Percentiles rank a stretch among this genome's conserved stretches.
Conservation (phyloP, 2,329 filamentous ascomycete species). For the Calonectria pseudoturangicola region DNA sequence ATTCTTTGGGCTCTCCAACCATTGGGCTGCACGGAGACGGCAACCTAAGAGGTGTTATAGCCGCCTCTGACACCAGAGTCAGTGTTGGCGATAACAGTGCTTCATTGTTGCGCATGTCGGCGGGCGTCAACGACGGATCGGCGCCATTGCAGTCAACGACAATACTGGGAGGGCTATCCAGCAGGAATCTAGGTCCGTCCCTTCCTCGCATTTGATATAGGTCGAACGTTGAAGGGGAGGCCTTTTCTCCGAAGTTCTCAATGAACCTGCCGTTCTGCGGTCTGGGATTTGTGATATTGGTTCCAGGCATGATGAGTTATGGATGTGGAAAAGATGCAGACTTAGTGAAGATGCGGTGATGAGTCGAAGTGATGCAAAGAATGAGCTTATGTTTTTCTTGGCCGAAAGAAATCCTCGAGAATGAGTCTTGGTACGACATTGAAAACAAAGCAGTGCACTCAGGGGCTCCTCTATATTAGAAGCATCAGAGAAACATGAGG, state of each 20-base stretch:
- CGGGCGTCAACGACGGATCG: neutral
- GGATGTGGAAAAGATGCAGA: neutral
- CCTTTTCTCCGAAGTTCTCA: neutral
- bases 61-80: conserved; percentile 5
- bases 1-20: neutral
- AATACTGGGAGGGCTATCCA: neutral
- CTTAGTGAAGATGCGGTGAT: neutral
- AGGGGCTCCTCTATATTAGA: conserved; percentile 20
- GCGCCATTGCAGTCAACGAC: neutral
- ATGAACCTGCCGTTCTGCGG: conserved; percentile 3
- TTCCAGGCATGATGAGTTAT: conserved; percentile 5
- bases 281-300: neutral
- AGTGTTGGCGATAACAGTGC: neutral
- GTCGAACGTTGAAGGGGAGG: neutral
- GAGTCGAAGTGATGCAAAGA: neutral
- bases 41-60: conserved; percentile 14
- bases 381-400: neutral
- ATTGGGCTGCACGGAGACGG: conserved; percentile 24
- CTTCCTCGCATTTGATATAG: neutral
- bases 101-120: neutral
- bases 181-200: neutral
- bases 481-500: conserved; percentile 21
- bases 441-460: neutral
- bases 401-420: neutral
- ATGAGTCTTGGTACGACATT: neutral